phyloP scores from a whole-genome alignment of 345 rosid species.

The Gossypium herbaceum region DNA sequence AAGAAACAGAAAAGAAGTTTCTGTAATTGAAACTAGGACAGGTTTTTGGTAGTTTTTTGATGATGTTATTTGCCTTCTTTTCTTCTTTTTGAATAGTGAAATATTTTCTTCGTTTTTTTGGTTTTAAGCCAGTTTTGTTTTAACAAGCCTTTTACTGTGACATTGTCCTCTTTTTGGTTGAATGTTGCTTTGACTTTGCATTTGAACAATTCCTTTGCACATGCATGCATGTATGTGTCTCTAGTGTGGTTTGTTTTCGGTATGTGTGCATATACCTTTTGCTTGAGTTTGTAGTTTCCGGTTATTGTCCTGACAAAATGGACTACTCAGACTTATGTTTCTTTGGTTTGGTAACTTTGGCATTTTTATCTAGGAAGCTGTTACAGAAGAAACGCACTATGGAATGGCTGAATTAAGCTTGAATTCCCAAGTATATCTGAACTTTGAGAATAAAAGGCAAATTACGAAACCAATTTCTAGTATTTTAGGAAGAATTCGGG shows the following conservation, averaged over 20 bases:
- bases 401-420: neutral
- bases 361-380: neutral
- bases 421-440: neutral
- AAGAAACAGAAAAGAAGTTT: neutral
- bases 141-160: neutral
- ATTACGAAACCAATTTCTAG: neutral
- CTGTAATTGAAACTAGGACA: neutral
- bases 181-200: neutral
- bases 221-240: neutral
- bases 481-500: neutral
- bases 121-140: neutral
- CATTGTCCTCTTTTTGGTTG: neutral
- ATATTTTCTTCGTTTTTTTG: neutral
- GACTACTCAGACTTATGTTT: neutral
- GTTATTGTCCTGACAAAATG: neutral
- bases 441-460: neutral
- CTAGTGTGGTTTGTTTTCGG: neutral
- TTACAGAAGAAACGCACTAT: neutral
- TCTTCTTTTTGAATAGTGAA: neutral
- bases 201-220: neutral
- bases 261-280: neutral
- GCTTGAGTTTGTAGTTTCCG: neutral
- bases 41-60: neutral
- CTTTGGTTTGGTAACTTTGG: neutral
- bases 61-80: neutral